Evolutionary conservation across 2,329 filamentous ascomycete species (phyloP), one percentile per base, ranked within the genome.

Genomic region (Fusarium hainanense): DNA sequence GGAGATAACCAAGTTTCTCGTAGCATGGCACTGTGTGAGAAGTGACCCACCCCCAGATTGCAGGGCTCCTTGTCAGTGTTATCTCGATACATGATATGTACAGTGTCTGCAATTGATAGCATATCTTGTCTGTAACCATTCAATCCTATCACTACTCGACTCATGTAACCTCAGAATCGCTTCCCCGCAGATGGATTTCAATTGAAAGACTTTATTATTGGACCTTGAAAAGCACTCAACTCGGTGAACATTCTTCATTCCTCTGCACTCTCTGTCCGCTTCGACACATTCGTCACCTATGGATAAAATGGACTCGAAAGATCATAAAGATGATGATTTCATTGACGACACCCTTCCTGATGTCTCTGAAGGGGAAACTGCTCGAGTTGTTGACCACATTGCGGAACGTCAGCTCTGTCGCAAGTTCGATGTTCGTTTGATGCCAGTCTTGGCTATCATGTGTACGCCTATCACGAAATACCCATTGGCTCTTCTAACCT

Each of bases 371-470:
- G 61, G 56, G 7, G 61, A 64, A 1, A 58, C 61, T 0, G 51
- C 46, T 0, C 59, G 54, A 4, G 40, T 64, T 0, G 59, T 64
- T 0, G 61, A 64, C n/a, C 59, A 58, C 14, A 64, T 64, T 3
- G 61, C 61, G 0, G 61, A 64, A 6, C 40, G 61, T 1, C 61
- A 64, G 13, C 51, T 64, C 3, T 64, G 61, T 14, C 61, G 59
- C 21, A 64, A 64, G 7, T 64, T 64, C 0, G 61, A 64, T 0
- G 40, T 64, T 4, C 61, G 61, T 0, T 12, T 64, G 18, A 64
- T 64, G 61, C 61, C 61, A 5, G 51, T 64, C 1, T 7, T 64
- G 1, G 61, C 59, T 2, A 42, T 64, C 13, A 64, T 64, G 61
- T 64, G 61, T 64, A 58, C 13, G 59, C 10, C 8, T 16, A 16